Conservation (phyloP, 805 yeast species). For the Nakazawaea populi region DNA sequence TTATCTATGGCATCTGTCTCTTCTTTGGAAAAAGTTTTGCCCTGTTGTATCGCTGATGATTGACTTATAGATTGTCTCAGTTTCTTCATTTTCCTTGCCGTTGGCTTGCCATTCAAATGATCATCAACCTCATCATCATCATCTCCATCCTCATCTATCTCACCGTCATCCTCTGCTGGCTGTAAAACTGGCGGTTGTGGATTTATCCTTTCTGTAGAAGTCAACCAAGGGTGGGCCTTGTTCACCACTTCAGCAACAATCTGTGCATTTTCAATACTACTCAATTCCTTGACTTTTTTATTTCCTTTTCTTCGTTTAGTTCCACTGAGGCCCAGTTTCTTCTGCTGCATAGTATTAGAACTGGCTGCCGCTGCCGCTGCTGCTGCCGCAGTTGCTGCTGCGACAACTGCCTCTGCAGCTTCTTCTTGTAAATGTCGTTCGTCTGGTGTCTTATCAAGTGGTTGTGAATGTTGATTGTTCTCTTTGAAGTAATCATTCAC, state of each 20-base stretch:
- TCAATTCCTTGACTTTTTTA: neutral
- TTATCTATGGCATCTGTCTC: constrained; percentile 70
- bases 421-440: constrained; percentile 8
- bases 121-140: neutral
- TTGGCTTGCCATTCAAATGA: neutral
- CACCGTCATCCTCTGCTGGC: neutral
- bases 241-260: constrained; percentile 9
- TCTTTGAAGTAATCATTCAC: constrained; percentile 22
- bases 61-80: neutral
- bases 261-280: constrained; percentile 7
- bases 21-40: constrained; percentile 45
- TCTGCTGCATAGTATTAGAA: neutral
- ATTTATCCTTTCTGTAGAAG: neutral
- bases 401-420: constrained; percentile 14
- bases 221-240: constrained; percentile 5
- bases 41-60: constrained; percentile 16
- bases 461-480: constrained; percentile 11
- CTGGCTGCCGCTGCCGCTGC: neutral
- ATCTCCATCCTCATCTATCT: neutral
- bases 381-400: constrained; percentile 20
- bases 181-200: neutral
- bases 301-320: neutral
- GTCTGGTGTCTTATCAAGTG: neutral
- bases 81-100: neutral
- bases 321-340: neutral